Evolutionary conservation across 331 rosid species (phyloP), one percentile per base, ranked within the genome.

Genomic region (Cydonia oblonga): DNA sequence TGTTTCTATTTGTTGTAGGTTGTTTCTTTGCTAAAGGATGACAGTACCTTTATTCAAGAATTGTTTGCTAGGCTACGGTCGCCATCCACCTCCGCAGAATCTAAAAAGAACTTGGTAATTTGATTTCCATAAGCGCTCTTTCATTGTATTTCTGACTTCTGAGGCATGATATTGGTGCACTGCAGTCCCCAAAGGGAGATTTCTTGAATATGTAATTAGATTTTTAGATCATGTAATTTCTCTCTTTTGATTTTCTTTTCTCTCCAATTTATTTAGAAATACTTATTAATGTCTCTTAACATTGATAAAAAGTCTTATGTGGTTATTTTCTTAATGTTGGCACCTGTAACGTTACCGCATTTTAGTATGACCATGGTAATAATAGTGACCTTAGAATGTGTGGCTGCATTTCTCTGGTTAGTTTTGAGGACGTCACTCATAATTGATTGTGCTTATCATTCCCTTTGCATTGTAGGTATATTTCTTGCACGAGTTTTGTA

Each of bases 401-500:
- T 25, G 57, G 13, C 23, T 28, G 60, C 53, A 14, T 32, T 28
- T 74, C 71, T 11, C 16, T 57, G 28, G 68, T 40, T 29, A 72
- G 5, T 40, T 60, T 72, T 25, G 5, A 19, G 9, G 16, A n/a
- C 6, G 33, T 33, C 35, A 49, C 53, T 70, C 12, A 56, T 19
- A 32, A 58, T 32, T n/a, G 46, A 8, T 9, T 18, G 7, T 24
- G 6, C 25, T 22, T 65, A 35, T 7, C 15, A 3, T 66, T 42
- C 49, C 24, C 59, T 29, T 46, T 24, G 9, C 44, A 42, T 22
- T 75, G 56, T 81, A 93, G 98, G 91, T 93, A 42, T 81, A 86
- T 86, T 93, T 93, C 84, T 83, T 93, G 87, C 89, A 89, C 4
- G 97, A 90, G 81, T 93, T 93, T 80, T 93, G 98, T 83, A 85